Percentiles rank a stretch among this genome's conserved stretches.
These are phyloP conservation scores for Yamagishiella unicocca DNA, from an alignment of 139 green algal species.

Conservation along the genomic window DNA sequence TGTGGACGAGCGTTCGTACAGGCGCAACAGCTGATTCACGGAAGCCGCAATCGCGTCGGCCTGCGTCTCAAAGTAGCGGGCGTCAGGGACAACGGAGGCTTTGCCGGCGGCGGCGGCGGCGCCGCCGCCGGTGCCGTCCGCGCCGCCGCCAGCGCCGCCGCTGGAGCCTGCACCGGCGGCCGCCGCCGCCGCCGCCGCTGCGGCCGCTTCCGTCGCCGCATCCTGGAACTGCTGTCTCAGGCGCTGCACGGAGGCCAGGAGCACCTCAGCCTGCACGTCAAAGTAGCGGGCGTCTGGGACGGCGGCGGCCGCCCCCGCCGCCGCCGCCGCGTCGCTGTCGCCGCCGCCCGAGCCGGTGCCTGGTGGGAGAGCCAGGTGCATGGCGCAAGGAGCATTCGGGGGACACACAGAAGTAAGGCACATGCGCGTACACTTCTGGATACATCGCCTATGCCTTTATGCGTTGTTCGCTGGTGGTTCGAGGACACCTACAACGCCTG, in stretches of 20 bases:
- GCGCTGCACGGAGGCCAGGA: slow-evolving; percentile 14
- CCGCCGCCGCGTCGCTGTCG: neutral
- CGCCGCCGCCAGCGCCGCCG: neutral
- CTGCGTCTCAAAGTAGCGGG: slow-evolving; percentile 42
- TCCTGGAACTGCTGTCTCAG: slow-evolving; percentile 26
- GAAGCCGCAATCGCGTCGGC: slow-evolving; percentile 2
- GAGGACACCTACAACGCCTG: too few relatives aligned
- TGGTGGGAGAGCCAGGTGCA: too few relatives aligned
- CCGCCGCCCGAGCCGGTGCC: neutral
- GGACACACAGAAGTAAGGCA: too few relatives aligned
- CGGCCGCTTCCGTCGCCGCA: neutral
- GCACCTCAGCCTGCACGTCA: slow-evolving; percentile 31
- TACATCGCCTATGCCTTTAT: too few relatives aligned
- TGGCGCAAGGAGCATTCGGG: too few relatives aligned
- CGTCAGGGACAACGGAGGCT: slow-evolving; percentile 32
- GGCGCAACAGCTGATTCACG: slow-evolving; percentile 28
- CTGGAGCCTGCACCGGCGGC: neutral
- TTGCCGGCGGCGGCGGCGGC: neutral
- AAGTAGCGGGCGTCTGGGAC: slow-evolving; percentile 18
- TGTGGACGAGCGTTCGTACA: slow-evolving; percentile 8
- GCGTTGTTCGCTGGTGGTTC: too few relatives aligned
- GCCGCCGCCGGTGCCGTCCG: neutral
- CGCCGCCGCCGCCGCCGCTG: neutral
- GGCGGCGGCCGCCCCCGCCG: too few relatives aligned
- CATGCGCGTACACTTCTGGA: too few relatives aligned